Evolutionary conservation across 2,329 filamentous ascomycete species (phyloP).

Genomic region (Diaporthe batatas): DNA sequence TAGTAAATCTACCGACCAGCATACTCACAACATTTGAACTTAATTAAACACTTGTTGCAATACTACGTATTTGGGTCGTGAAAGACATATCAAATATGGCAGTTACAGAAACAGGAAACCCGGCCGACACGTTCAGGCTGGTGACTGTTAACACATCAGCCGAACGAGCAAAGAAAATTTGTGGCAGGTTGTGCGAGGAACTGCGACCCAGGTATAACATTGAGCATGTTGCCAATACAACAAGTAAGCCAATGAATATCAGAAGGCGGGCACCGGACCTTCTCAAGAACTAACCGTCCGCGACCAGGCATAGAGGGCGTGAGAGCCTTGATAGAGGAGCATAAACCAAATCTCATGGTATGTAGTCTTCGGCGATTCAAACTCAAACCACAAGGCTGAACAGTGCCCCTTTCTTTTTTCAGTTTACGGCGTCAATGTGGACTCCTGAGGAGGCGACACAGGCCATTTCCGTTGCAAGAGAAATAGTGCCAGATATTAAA

Average conservation of each 20-base stretch:
- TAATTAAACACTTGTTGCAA: too few relatives aligned
- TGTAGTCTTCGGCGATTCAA: background rate
- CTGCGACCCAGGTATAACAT: constrained; percentile 75
- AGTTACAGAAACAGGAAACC: constrained; percentile 39
- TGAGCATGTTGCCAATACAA: constrained; percentile 71
- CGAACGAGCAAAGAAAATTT: constrained; percentile 72
- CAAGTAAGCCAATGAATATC: constrained; percentile 58
- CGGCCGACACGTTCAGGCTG: constrained; percentile 69
- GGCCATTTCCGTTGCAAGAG: constrained; percentile 59
- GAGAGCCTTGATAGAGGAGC: constrained; percentile 17
- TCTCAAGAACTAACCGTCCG: constrained; percentile 44
- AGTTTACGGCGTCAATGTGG: constrained; percentile 55
- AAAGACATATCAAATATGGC: constrained; percentile 45
- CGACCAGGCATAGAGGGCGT: constrained; percentile 16
- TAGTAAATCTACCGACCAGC: background rate
- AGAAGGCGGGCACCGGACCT: background rate
- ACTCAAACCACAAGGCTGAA: background rate
- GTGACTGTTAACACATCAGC: constrained; percentile 78
- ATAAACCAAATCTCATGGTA: constrained; percentile 19
- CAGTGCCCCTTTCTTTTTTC: background rate
- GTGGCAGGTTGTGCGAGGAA: constrained; percentile 71
- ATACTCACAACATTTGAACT: background rate
- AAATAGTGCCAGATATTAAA: constrained; percentile 59
- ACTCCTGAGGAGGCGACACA: constrained; percentile 59
- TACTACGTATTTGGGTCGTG: background rate